Percentiles rank a stretch among this genome's conserved stretches.
These are phyloP conservation scores for Trichomonascaceae sp. DNA, from an alignment of 1,139 yeast genomes.

Conservation along the genomic window DNA sequence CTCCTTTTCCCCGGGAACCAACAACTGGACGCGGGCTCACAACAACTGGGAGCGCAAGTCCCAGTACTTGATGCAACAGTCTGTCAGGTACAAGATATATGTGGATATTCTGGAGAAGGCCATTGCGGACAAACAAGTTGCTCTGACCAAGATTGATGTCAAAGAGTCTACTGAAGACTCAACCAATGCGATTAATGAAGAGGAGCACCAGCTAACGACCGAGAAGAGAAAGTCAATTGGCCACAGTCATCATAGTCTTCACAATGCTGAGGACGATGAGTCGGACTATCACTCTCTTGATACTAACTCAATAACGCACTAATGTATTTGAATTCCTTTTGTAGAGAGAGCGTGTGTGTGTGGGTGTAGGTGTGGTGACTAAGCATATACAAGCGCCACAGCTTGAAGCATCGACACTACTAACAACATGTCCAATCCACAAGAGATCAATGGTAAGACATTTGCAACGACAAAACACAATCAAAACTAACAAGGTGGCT, in stretches of 20 bases:
- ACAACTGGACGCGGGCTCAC: constrained; percentile 19
- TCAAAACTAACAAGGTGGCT: constrained; percentile 50
- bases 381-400: too few relatives aligned
- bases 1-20: constrained; percentile 16
- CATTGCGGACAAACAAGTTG: constrained; percentile 10
- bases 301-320: constrained; percentile 1
- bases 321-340: too few relatives aligned
- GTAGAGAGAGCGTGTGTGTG: too few relatives aligned
- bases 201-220: too few relatives aligned
- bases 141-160: too few relatives aligned
- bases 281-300: background rate
- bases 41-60: constrained; percentile 24
- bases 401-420: too few relatives aligned
- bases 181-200: too few relatives aligned
- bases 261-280: background rate
- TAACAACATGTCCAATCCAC: constrained; percentile 21
- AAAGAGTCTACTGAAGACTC: background rate
- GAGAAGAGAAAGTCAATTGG: too few relatives aligned
- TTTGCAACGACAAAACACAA: background rate
- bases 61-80: constrained; percentile 21
- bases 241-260: too few relatives aligned
- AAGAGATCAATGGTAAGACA: constrained; percentile 23
- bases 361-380: too few relatives aligned
- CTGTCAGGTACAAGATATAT: constrained; percentile 19
- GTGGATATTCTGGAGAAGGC: constrained; percentile 18